phyloP scores from a whole-genome alignment of 352 stramenopile genomes.

The Phytopythium boreale region DNA sequence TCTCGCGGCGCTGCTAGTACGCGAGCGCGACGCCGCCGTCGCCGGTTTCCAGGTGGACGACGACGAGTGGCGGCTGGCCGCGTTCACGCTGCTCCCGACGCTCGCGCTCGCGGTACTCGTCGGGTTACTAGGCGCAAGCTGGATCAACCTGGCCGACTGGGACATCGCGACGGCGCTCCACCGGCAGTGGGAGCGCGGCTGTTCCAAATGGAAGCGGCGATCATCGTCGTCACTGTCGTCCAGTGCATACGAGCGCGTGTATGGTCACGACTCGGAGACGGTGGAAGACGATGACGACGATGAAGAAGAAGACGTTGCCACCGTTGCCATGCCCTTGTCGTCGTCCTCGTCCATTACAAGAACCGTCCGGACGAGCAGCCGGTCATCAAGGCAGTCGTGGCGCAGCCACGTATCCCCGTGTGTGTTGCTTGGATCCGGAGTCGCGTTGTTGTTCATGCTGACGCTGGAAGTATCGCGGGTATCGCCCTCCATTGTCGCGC shows the following conservation, averaged over 20 bases:
- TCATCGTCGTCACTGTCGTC: neutral
- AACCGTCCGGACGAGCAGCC: neutral
- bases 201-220: conserved; percentile 4
- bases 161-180: conserved; percentile 33
- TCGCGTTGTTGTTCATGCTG: conserved; percentile 16
- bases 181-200: conserved; percentile 12
- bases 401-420: conserved; percentile 18
- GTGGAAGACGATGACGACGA: conserved; percentile 16
- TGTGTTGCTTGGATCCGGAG: conserved; percentile 14
- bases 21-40: conserved; percentile 30
- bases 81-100: conserved; percentile 29
- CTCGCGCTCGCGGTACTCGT: conserved; percentile 31
- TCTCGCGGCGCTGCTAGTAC: conserved; percentile 46
- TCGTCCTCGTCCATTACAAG: conserved; percentile 3
- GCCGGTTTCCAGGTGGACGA: conserved; percentile 41
- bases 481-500: conserved; percentile 43
- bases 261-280: conserved; percentile 6
- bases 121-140: conserved; percentile 32
- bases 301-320: conserved; percentile 12
- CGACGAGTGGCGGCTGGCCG: conserved; percentile 35
- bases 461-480: conserved; percentile 30
- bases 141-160: conserved; percentile 58
- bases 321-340: conserved; percentile 14
- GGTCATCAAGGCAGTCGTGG: conserved; percentile 8
- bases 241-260: conserved; percentile 16